Evolutionary conservation across 495 filamentous ascomycete species (phyloP), one percentile per base, ranked within the genome.

Genomic region (Neurospora africana): DNA sequence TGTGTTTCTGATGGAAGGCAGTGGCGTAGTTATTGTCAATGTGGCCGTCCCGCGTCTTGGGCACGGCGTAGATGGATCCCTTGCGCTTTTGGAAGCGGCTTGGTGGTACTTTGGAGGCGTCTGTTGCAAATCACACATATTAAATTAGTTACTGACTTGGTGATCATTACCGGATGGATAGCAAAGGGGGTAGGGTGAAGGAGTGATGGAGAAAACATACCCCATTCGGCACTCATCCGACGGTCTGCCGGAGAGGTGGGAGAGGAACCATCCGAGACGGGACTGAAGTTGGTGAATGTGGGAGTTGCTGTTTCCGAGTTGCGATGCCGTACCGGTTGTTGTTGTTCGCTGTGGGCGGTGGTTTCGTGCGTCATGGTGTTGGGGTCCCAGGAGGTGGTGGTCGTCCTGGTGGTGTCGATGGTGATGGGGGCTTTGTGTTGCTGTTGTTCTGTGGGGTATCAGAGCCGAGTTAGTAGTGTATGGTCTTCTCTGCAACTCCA

Each of bases 11-110:
- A 75, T 84, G 80, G 75, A 82, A 86, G 70, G 83, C 81, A 68
- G 75, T 69, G 70, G 79, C 79, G 68, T 82, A 79, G 78, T 86
- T 84, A 69, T 77, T 80, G 76, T 86, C 85, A 43, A 88, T 78
- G 75, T 89, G 87, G 41, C 85, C 86, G 77, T 89, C 88, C 68
- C 88, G 83, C 33, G 84, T 86, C 71, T 76, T 76, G 17, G 86
- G 88, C 30, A 87, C 89, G 58, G 86, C 85, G 79, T 86, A 88
- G 81, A 89, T 87, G 77, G 85, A 87, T 69, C 88, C 88, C 79
- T 89, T 86, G 77, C 86, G 83, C 81, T 88, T 87, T 76, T 89
- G 88, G 82, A 90, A 90, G 41, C 86, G 85, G 69, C 82, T 85
- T 33, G 88, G 88, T 5, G 85, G 86, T 4, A 88, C 87, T 79